Percentiles rank a stretch among this genome's conserved stretches.
Conservation (phyloP, 1,139 yeast genomes). For the Suhomyces panamericanus region DNA sequence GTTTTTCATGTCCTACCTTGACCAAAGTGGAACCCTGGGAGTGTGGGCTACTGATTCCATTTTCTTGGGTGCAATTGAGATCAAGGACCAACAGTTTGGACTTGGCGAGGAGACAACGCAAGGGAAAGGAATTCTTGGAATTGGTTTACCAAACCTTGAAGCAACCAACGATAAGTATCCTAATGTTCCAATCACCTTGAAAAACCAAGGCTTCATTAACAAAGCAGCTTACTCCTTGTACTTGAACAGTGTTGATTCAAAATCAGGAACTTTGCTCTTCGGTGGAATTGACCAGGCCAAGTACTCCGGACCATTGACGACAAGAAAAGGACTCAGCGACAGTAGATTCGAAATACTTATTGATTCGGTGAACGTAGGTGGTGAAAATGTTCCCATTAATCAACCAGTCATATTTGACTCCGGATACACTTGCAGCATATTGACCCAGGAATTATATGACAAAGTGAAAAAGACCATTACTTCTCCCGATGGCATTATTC, state of each 20-base stretch:
- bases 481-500: background rate
- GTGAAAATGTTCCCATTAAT: background rate
- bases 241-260: constrained; percentile 16
- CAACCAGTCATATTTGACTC: constrained; percentile 4
- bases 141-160: constrained; percentile 33
- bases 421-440: constrained; percentile 3
- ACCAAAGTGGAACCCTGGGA: constrained; percentile 17
- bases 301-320: constrained; percentile 19
- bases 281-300: constrained; percentile 24
- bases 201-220: constrained; percentile 21
- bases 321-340: constrained; percentile 1
- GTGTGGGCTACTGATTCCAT: constrained; percentile 20
- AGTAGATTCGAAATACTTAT: constrained; percentile 2
- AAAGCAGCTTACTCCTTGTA: constrained; percentile 25
- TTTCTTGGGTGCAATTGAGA: constrained; percentile 12
- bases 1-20: no score
- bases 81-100: constrained; percentile 21
- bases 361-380: background rate
- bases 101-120: constrained; percentile 18
- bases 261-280: constrained; percentile 18
- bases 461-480: background rate
- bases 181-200: constrained; percentile 24
- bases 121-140: constrained; percentile 26
- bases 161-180: constrained; percentile 11
- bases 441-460: background rate